Percentiles rank a stretch among this genome's conserved stretches.
phyloP scores from a whole-genome alignment of 129 eudicot species.

The Sambucus nigra region DNA sequence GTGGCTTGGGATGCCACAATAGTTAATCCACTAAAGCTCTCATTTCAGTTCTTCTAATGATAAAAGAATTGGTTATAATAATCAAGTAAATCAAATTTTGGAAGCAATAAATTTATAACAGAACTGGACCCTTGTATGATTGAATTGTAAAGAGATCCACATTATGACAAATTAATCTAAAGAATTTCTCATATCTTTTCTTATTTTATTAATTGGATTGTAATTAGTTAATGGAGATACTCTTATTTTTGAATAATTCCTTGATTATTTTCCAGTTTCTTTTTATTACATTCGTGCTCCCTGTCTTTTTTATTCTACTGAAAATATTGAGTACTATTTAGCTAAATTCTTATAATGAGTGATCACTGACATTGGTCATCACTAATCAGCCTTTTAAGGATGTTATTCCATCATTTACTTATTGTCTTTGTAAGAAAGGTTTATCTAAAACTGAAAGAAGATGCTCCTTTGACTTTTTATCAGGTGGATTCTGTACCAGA shows the following conservation, averaged over 20 bases:
- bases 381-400: slow-evolving; percentile 11
- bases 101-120: too few relatives aligned
- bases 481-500: slow-evolving; percentile 92
- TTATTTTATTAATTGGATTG: too few relatives aligned
- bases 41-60: background rate
- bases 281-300: too few relatives aligned
- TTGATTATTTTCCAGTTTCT: too few relatives aligned
- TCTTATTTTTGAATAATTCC: too few relatives aligned
- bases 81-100: background rate
- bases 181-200: too few relatives aligned
- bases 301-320: background rate
- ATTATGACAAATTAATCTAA: too few relatives aligned
- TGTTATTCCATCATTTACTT: slow-evolving; percentile 8
- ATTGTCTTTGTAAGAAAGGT: background rate
- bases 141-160: background rate
- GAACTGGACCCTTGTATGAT: background rate
- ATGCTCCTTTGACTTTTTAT: slow-evolving; percentile 13
- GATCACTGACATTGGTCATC: slow-evolving; percentile 1
- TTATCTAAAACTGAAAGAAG: slow-evolving; percentile 4
- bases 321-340: background rate
- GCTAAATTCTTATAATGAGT: background rate
- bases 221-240: too few relatives aligned
- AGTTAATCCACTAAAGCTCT: slow-evolving; percentile 4
- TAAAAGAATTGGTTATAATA: background rate
- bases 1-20: slow-evolving; percentile 8